Percentiles rank a stretch among this genome's conserved stretches.
phyloP scores from a whole-genome alignment of 2,329 filamentous ascomycete species.

The Rachicladosporium sp. region DNA sequence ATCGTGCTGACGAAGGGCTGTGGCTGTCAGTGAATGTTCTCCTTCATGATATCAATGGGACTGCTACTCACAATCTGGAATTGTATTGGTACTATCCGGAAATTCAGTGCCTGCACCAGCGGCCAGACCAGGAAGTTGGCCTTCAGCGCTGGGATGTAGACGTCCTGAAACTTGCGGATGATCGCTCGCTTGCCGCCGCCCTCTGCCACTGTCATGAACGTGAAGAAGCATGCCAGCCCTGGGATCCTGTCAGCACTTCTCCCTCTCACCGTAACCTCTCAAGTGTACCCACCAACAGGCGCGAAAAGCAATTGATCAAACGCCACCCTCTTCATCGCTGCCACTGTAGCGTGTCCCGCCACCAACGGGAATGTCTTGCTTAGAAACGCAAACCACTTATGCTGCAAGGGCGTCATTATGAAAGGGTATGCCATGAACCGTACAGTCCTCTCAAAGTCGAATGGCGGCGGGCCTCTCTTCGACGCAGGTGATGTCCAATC shows the following conservation, averaged over 20 bases:
- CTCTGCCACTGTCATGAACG: slow-evolving; percentile 90
- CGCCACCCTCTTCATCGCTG: slow-evolving; percentile 78
- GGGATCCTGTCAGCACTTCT: slow-evolving; percentile 4
- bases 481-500: slow-evolving; percentile 52
- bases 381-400: slow-evolving; percentile 89
- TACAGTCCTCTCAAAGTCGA: slow-evolving; percentile 89
- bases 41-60: too few relatives aligned
- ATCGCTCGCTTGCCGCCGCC: slow-evolving; percentile 75
- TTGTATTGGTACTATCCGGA: slow-evolving; percentile 85
- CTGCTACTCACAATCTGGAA: slow-evolving; percentile 76
- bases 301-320: slow-evolving; percentile 92
- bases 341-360: slow-evolving; percentile 44
- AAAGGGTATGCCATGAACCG: slow-evolving; percentile 97
- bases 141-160: slow-evolving; percentile 88
- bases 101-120: slow-evolving; percentile 91
- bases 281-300: slow-evolving; percentile 33
- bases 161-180: slow-evolving; percentile 74
- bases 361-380: slow-evolving; percentile 68
- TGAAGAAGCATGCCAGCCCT: slow-evolving; percentile 80
- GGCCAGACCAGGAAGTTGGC: slow-evolving; percentile 96
- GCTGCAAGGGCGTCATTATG: slow-evolving; percentile 87
- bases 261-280: not conserved
- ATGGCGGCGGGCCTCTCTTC: slow-evolving; percentile 59
- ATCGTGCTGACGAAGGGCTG: slow-evolving; percentile 92
- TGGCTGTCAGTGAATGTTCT: slow-evolving; percentile 7